These are phyloP conservation scores for Medicago arabica DNA, from an alignment of 306 rosid genomes.

Conservation along the genomic window DNA sequence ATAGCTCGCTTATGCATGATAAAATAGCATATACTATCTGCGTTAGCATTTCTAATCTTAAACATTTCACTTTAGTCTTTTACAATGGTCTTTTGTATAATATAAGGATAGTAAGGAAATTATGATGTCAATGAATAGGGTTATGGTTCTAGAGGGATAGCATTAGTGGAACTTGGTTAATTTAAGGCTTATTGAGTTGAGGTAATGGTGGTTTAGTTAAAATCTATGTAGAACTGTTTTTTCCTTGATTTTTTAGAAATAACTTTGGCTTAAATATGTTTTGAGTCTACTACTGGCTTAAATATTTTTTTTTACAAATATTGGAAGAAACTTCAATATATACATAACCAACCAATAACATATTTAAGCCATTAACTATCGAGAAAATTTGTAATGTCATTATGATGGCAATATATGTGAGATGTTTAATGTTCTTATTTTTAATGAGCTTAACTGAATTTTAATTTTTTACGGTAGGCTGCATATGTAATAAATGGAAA, in stretches of 20 bases:
- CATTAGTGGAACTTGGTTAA: neutral
- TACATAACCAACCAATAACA: neutral
- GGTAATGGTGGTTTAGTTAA: neutral
- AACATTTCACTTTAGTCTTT: conserved; percentile 11
- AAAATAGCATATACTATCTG: neutral
- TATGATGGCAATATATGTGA: conserved; percentile 7
- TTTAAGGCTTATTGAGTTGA: neutral
- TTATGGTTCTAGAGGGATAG: conserved; percentile 19
- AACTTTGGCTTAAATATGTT: neutral
- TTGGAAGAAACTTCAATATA: neutral
- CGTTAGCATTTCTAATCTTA: conserved; percentile 12
- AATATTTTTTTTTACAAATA: neutral
- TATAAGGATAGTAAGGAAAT: conserved; percentile 27
- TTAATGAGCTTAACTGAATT: neutral
- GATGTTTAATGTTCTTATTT: conserved; percentile 21
- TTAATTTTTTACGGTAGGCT: conserved; percentile 63
- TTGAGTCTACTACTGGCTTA: neutral
- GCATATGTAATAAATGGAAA: conserved; percentile 85
- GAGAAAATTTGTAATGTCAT: conserved; percentile 30
- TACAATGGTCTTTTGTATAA: conserved; percentile 21
- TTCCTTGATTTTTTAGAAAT: neutral
- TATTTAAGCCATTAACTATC: neutral
- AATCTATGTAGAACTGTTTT: neutral
- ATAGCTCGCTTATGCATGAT: conserved; percentile 10
- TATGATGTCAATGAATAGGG: conserved; percentile 14